Conservation (phyloP, 148 eudicot genomes). For the Rhododendron williamsianum region DNA sequence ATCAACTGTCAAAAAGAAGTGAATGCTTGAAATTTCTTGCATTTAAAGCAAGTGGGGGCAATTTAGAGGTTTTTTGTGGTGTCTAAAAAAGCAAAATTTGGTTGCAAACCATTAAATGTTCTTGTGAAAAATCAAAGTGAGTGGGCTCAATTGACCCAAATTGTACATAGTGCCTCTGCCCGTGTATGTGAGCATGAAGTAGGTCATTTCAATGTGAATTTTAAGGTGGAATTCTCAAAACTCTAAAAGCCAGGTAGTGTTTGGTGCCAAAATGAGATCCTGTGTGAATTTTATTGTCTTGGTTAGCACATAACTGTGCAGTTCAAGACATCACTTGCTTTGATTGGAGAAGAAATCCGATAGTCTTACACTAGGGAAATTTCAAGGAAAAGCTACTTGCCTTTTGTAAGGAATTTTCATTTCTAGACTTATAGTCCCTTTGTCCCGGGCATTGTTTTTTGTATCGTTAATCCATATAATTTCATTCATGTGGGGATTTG, state of each 20-base stretch:
- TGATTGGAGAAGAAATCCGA: not conserved
- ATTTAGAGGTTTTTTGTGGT: not conserved
- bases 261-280: not conserved
- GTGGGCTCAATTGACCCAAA: not conserved
- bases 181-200: no score
- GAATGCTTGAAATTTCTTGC: not conserved
- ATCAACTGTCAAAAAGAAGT: not conserved
- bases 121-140: not conserved
- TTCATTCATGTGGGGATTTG: not conserved
- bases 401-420: not conserved
- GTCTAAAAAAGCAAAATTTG: not conserved
- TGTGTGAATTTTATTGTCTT: not conserved
- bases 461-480: not conserved
- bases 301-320: not conserved
- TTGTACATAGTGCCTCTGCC: no score
- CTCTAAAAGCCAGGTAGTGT: not conserved
- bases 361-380: not conserved
- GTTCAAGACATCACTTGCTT: not conserved
- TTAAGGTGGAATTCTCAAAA: not conserved
- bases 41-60: not conserved
- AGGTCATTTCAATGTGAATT: not conserved
- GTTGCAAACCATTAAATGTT: not conserved
- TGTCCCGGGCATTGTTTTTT: not conserved
- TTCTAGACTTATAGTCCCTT: not conserved
- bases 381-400: not conserved